Evolutionary conservation across 768 basidiomycete species (phyloP), one percentile per base, ranked within the genome.

Genomic region (Neoboletus brunneissimus): DNA sequence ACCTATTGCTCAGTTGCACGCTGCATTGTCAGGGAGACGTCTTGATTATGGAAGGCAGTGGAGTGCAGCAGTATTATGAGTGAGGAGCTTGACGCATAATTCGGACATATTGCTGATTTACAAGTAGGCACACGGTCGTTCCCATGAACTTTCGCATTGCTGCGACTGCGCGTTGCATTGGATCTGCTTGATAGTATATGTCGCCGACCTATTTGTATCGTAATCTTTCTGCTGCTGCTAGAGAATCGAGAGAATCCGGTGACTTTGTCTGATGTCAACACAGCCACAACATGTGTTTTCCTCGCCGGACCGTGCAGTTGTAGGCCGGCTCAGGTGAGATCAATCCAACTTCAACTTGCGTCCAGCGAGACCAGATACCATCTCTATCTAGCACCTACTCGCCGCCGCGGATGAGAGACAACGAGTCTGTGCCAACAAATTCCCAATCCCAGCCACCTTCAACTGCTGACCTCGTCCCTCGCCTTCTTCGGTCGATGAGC

Each of bases 71-170:
- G 47, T 78, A 72, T 65, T 91, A 91, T 54, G 86, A 91, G 87
- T 88, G 64, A 70, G 85, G 63, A 35, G 16, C 25, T 51, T 42
- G 27, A 18, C 44, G 22, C 23, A 23, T 32, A 38, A 35, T 53
- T 9, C 55, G 32, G 9, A n/a, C 54, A 9, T 50, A 56, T 57
- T 53, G 54, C 55, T 67, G 46, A 63, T 31, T 13, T 53, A 10
- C n/a, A 22, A 57, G 18, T 49, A 91, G 88, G 65, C 89, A 91
- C 58, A 86, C 86, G 7, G 89, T 91, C 5, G 69, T 87, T 55
- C 89, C 89, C 12, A 77, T 79, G 53, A 85, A 87, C 65, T 88
- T 91, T 68, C 81, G 89, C 3, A 88, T 91, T 59, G 89, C 88
- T 29, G 89, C 89, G 4, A 91, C 89, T 13, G 89, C 89, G 40